Evolutionary conservation across 257 asterid genomes (phyloP).

Genomic region (Agastache rugosa): DNA sequence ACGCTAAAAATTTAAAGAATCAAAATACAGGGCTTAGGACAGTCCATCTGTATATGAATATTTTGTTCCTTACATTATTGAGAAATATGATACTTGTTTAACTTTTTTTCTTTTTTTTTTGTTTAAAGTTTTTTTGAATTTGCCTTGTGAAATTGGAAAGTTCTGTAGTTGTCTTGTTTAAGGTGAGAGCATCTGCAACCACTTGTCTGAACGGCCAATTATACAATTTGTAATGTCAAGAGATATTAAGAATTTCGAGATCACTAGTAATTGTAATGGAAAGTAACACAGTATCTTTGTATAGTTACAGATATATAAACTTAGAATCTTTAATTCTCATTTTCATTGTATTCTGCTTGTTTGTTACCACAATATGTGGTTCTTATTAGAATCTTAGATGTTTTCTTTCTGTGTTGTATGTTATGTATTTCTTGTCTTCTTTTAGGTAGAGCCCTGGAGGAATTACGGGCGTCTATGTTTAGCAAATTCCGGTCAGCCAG

Average conservation of each 20-base stretch:
- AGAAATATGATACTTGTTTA: background rate
- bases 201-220: background rate
- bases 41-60: background rate
- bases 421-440: conserved; percentile 30
- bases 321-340: background rate
- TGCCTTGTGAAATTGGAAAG: background rate
- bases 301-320: background rate
- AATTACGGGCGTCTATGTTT: conserved; percentile 76
- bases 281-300: background rate
- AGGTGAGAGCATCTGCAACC: conserved; percentile 15
- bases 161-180: conserved; percentile 7
- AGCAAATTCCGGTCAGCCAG: conserved; percentile 60
- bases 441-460: conserved; percentile 91
- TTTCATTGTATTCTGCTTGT: conserved; percentile 8
- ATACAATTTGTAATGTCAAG: background rate
- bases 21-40: conserved; percentile 12
- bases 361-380: background rate
- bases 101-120: background rate
- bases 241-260: background rate
- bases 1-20: background rate
- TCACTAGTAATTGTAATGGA: conserved; percentile 13
- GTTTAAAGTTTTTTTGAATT: background rate
- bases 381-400: background rate
- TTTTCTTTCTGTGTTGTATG: conserved; percentile 11
- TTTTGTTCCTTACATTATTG: background rate